phyloP scores from a whole-genome alignment of 495 filamentous ascomycete genomes.

The Lepidopterella palustris region DNA sequence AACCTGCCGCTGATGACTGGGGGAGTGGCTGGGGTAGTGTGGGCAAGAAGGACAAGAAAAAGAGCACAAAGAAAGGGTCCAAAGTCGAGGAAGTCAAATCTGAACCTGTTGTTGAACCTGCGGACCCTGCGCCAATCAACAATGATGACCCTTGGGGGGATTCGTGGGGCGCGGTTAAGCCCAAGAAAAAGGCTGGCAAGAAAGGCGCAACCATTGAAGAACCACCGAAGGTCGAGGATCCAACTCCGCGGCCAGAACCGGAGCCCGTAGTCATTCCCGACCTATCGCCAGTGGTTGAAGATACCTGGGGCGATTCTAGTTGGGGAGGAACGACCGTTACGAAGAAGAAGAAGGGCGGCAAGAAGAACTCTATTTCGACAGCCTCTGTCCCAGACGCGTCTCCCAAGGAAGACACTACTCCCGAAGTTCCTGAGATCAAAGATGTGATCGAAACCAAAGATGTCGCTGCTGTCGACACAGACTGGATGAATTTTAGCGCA shows the following conservation, averaged over 20 bases:
- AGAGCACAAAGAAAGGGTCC: background rate
- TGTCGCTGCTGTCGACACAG: background rate
- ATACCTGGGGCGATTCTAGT: background rate
- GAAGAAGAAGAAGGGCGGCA: conserved; percentile 26
- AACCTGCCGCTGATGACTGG: background rate
- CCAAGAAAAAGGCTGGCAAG: conserved; percentile 12
- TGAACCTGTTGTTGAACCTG: background rate
- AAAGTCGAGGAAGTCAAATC: background rate
- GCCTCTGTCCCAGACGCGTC: conserved; percentile 16
- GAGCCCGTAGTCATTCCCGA: conserved; percentile 17
- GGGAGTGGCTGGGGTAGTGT: background rate
- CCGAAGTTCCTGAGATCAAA: conserved; percentile 9
- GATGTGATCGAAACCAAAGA: conserved; percentile 5
- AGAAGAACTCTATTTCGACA: conserved; percentile 25
- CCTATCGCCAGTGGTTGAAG: conserved; percentile 37
- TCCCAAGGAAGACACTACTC: conserved; percentile 12
- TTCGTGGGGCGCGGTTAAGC: background rate
- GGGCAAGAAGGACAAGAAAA: background rate
- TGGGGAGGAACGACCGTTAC: conserved; percentile 4
- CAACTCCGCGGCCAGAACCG: conserved; percentile 9
- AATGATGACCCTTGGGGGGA: too few relatives aligned
- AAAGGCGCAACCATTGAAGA: conserved; percentile 20
- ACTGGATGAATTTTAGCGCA: conserved; percentile 7
- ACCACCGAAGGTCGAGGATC: conserved; percentile 19
- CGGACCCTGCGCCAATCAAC: background rate